These are phyloP conservation scores for Hippophae rhamnoides DNA, from an alignment of 306 rosid genomes.

Conservation along the genomic window DNA sequence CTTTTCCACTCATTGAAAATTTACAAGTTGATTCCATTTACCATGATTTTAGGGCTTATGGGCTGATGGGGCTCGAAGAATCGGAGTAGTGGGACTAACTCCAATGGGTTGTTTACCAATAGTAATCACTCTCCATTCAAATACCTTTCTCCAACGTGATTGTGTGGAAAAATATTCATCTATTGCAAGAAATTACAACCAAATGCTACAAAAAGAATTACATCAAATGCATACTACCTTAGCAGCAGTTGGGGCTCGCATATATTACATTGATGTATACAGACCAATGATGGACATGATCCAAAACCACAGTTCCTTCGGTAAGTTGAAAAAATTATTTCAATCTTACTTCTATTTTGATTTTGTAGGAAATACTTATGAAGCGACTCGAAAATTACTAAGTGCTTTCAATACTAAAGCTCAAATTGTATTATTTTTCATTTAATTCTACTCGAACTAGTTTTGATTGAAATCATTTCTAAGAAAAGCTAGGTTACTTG, in stretches of 20 bases:
- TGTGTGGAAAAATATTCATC: constrained; percentile 43
- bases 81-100: constrained; percentile 49
- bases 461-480: too few species aligned
- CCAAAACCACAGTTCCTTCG: constrained; percentile 19
- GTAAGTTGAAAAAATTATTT: constrained; percentile 19
- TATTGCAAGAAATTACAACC: constrained; percentile 39
- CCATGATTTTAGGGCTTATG: constrained; percentile 29
- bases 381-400: too few species aligned
- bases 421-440: too few species aligned
- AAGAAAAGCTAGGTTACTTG: too few species aligned
- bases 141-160: constrained; percentile 17
- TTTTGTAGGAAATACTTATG: too few species aligned
- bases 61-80: constrained; percentile 51
- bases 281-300: constrained; percentile 42
- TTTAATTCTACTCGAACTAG: too few species aligned
- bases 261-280: constrained; percentile 47
- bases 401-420: too few species aligned
- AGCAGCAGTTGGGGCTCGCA: constrained; percentile 13
- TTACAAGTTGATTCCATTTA: too few species aligned
- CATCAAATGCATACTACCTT: constrained; percentile 19
- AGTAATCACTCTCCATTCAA: constrained; percentile 34
- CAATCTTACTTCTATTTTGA: too few species aligned
- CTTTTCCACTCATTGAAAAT: too few species aligned
- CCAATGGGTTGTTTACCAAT: constrained; percentile 68
- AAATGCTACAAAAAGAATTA: constrained; percentile 41